These are phyloP conservation scores for Pyrenochaeta sp. DNA, from an alignment of 2,329 filamentous ascomycete genomes.

Conservation along the genomic window DNA sequence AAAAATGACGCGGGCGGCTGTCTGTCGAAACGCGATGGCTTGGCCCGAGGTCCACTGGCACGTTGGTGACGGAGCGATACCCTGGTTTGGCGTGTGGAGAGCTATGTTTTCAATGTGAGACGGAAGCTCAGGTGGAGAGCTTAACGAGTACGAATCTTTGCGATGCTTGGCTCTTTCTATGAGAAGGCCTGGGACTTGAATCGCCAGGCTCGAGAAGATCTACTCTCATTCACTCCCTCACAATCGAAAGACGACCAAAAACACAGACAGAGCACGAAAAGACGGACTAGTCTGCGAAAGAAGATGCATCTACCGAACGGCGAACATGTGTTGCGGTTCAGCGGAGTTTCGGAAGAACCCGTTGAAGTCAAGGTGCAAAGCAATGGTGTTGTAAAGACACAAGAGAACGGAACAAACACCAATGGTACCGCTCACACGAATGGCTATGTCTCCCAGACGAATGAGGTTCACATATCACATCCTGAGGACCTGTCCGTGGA, in stretches of 20 bases:
- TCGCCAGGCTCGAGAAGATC: constrained; percentile 14
- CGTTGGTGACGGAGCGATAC: constrained; percentile 16
- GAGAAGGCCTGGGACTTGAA: constrained; percentile 24
- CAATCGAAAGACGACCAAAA: constrained; percentile 3
- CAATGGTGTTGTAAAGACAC: constrained; percentile 15
- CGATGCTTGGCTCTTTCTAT: constrained; percentile 34
- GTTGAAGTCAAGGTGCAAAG: constrained; percentile 23
- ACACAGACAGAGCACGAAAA: constrained; percentile 6
- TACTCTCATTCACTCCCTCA: constrained; percentile 9
- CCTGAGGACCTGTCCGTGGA: constrained; percentile 16
- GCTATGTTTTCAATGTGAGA: constrained; percentile 20
- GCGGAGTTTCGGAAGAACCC: constrained; percentile 21
- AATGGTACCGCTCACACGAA: constrained; percentile 15
- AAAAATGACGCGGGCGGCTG: constrained; percentile 31
- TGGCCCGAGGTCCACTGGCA: constrained; percentile 12
- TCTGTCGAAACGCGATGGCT: constrained; percentile 13
- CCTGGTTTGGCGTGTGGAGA: constrained; percentile 23
- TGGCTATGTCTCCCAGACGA: constrained; percentile 9
- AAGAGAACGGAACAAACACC: constrained; percentile 14
- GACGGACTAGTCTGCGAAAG: constrained; percentile 3
- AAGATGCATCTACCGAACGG: constrained; percentile 34
- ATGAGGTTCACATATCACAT: constrained; percentile 26
- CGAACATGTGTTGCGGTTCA: constrained; percentile 25
- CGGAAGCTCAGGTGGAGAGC: constrained; percentile 17
- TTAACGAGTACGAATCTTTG: constrained; percentile 15